These are phyloP conservation scores for Haberlea rhodopensis DNA, from an alignment of 257 asterid species.

Conservation along the genomic window DNA sequence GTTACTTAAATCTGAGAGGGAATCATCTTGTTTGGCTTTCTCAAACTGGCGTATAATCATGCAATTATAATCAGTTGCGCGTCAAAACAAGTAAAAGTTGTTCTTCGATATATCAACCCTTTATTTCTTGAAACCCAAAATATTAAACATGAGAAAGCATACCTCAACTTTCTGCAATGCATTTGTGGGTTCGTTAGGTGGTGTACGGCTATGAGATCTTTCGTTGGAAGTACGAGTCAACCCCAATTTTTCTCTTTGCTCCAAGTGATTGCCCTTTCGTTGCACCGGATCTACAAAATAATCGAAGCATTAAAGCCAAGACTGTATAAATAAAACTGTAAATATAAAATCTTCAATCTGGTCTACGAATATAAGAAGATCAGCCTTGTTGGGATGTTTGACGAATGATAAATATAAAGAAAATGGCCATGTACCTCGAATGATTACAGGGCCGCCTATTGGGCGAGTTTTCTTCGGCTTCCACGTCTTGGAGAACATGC, in stretches of 20 bases:
- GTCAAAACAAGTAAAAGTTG: not conserved
- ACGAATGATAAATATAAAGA: constrained; percentile 3
- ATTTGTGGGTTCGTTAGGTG: constrained; percentile 62
- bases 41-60: constrained; percentile 49
- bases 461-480: constrained; percentile 78
- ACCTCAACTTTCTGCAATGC: constrained; percentile 93
- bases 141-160: constrained; percentile 18
- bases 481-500: constrained; percentile 91
- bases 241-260: constrained; percentile 85
- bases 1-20: constrained; percentile 57
- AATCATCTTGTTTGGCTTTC: constrained; percentile 69
- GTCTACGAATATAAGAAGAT: not conserved
- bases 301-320: constrained; percentile 23
- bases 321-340: constrained; percentile 13
- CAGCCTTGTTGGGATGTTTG: not conserved
- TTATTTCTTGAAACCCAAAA: not conserved
- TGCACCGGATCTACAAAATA: constrained; percentile 61
- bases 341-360: constrained; percentile 16
- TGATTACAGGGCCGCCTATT: constrained; percentile 65
- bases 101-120: not conserved
- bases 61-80: constrained; percentile 5
- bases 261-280: constrained; percentile 75
- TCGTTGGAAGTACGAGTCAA: constrained; percentile 59
- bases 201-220: constrained; percentile 39
- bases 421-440: constrained; percentile 44